phyloP scores from a whole-genome alignment of 2,329 filamentous ascomycete species.

The Paecilomyces sp. region DNA sequence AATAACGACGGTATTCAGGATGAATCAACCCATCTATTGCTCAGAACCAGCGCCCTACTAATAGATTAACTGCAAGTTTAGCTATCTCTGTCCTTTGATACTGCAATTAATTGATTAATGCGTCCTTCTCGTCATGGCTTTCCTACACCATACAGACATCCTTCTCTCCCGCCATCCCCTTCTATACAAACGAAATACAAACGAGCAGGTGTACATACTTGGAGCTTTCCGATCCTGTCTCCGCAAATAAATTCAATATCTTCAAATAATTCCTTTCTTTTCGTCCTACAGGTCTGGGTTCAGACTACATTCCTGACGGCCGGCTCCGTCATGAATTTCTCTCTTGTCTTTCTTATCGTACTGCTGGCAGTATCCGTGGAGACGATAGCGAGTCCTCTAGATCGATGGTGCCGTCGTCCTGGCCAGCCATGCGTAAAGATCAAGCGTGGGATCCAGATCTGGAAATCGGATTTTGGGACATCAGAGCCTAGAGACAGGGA shows the following conservation, averaged over 20 bases:
- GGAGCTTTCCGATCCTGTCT: too few species aligned
- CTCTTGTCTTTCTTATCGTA: not conserved
- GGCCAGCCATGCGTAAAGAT: not conserved
- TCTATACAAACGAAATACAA: too few species aligned
- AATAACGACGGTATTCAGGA: too few species aligned
- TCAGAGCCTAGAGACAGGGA: not conserved
- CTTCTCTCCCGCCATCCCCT: too few species aligned
- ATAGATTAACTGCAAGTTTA: too few species aligned
- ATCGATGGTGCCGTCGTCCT: not conserved
- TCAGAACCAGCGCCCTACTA: too few species aligned
- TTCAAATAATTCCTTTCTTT: not conserved
- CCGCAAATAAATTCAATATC: not conserved
- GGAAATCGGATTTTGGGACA: not conserved
- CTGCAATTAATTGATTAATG: too few species aligned
- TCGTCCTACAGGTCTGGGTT: not conserved
- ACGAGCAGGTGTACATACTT: too few species aligned
- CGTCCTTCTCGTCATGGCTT: too few species aligned
- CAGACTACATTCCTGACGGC: not conserved
- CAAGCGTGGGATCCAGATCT: not conserved
- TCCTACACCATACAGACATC: too few species aligned
- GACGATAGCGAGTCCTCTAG: not conserved
- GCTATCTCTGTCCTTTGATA: too few species aligned
- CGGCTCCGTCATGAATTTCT: not conserved
- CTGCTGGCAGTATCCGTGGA: not conserved
- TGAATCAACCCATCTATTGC: too few species aligned